These are phyloP conservation scores for Tylopilus vinaceipallidus DNA, from an alignment of 768 basidiomycete species.

Conservation along the genomic window DNA sequence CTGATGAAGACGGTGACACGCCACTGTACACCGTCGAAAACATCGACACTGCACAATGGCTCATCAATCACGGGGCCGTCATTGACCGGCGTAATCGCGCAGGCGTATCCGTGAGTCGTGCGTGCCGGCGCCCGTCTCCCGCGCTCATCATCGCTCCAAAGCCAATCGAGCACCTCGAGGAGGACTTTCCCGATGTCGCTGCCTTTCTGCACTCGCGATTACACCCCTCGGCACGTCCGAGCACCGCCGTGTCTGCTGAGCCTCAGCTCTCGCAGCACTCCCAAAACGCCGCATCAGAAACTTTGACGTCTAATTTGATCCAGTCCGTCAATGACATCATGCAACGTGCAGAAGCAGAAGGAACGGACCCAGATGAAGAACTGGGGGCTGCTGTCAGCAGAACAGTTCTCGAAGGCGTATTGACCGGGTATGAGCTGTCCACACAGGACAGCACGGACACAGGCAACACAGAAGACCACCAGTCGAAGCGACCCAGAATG, in stretches of 20 bases:
- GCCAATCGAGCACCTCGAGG: slow-evolving; percentile 68
- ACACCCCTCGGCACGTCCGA: slow-evolving; percentile 14
- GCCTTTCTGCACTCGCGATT: slow-evolving; percentile 50
- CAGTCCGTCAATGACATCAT: slow-evolving; percentile 65
- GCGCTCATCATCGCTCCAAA: slow-evolving; percentile 3
- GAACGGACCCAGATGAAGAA: slow-evolving; percentile 64
- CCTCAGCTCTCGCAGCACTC: slow-evolving; percentile 58
- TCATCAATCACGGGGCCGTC: slow-evolving; percentile 76
- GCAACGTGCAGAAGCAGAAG: slow-evolving; percentile 52
- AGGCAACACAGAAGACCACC: slow-evolving; percentile 7
- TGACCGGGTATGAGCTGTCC: slow-evolving; percentile 57
- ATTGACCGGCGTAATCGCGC: slow-evolving; percentile 62
- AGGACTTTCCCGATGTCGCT: slow-evolving; percentile 71
- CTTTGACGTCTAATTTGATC: slow-evolving; percentile 66
- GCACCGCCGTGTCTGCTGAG: slow-evolving; percentile 5
- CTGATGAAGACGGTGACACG: slow-evolving; percentile 87
- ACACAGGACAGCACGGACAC: slow-evolving; percentile 11
- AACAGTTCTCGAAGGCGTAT: slow-evolving; percentile 66
- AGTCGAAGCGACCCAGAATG: slow-evolving; percentile 25
- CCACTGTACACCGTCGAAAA: slow-evolving; percentile 89
- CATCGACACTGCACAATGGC: slow-evolving; percentile 70
- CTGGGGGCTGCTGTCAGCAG: slow-evolving; percentile 57
- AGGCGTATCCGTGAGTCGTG: slow-evolving; percentile 66
- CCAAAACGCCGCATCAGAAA: slow-evolving; percentile 68
- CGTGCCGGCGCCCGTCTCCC: slow-evolving; percentile 8